Percentiles rank a stretch among this genome's conserved stretches.
These are phyloP conservation scores for Macroventuria anomochaeta DNA, from an alignment of 2,329 filamentous ascomycete genomes.

Conservation along the genomic window DNA sequence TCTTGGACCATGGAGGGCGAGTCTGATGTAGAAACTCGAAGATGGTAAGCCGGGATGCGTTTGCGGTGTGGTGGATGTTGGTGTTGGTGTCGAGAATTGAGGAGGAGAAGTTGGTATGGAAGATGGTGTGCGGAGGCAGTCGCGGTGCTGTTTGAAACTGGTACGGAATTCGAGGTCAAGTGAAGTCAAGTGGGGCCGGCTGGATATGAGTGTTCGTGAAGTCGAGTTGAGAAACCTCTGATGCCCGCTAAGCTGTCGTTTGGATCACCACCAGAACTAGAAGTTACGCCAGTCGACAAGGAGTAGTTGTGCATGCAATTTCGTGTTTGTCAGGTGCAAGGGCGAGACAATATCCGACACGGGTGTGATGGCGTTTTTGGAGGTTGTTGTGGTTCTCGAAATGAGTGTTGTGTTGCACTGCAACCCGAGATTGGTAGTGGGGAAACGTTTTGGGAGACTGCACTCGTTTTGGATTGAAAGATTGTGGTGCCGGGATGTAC, in stretches of 20 bases:
- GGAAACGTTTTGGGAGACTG: slow-evolving; percentile 16
- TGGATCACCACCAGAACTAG: slow-evolving; percentile 10
- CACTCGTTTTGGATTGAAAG: slow-evolving; percentile 17
- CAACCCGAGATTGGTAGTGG: slow-evolving; percentile 27
- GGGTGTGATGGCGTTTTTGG: slow-evolving; percentile 2
- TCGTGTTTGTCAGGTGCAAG: slow-evolving; percentile 6
- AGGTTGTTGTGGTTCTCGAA: slow-evolving; percentile 18
- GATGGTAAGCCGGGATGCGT: neutral
- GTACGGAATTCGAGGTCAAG: slow-evolving; percentile 5
- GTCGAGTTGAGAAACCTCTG: neutral
- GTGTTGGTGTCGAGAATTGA: neutral
- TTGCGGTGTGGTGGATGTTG: neutral
- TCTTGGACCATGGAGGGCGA: slow-evolving; percentile 60
- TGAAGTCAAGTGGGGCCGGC: slow-evolving; percentile 10
- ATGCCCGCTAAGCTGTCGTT: slow-evolving; percentile 9
- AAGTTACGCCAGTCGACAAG: slow-evolving; percentile 1
- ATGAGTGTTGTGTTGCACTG: slow-evolving; percentile 22
- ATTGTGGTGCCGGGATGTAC: slow-evolving; percentile 6
- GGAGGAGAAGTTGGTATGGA: neutral
- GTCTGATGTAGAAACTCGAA: neutral
- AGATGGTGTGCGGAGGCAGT: neutral
- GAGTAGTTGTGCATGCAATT: slow-evolving; percentile 1
- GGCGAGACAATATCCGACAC: neutral
- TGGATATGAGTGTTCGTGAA: slow-evolving; percentile 8
- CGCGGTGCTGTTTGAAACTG: neutral